A percentile compares a stretch with the other conserved stretches of the same genome.
Conservation (phyloP, 2,329 filamentous ascomycete species). For the Boeremia exigua region DNA sequence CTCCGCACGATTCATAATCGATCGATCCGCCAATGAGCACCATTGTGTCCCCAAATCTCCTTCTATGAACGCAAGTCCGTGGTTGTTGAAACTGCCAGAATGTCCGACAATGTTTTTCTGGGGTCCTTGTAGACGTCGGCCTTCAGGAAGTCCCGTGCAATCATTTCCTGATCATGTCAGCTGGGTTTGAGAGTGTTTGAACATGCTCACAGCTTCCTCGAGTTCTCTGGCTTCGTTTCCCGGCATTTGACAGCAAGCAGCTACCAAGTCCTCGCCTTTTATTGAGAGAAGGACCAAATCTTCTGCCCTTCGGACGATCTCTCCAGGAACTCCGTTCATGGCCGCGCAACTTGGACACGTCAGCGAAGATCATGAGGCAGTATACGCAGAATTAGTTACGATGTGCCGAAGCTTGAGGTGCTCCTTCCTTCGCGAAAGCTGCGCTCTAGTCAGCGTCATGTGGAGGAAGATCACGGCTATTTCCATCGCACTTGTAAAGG, state of each 20-base stretch:
- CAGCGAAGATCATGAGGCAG: not conserved
- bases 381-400: conserved; percentile 42
- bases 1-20: conserved; percentile 2
- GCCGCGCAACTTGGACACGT: conserved; percentile 69
- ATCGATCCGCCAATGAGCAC: conserved; percentile 10
- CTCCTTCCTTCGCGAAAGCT: conserved; percentile 69
- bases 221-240: conserved; percentile 69
- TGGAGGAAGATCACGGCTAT: not conserved
- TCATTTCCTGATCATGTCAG: conserved; percentile 43
- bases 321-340: conserved; percentile 79
- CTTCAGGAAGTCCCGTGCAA: conserved; percentile 53
- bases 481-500: conserved; percentile 66
- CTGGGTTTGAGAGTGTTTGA: not conserved
- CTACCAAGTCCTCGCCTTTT: conserved; percentile 76
- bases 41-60: not conserved
- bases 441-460: conserved; percentile 15
- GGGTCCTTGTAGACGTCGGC: conserved; percentile 45
- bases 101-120: conserved; percentile 45
- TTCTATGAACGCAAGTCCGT: conserved; percentile 13
- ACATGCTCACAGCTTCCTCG: conserved; percentile 64
- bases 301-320: conserved; percentile 77
- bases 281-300: conserved; percentile 71
- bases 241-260: conserved; percentile 72
- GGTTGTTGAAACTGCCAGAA: conserved; percentile 37
- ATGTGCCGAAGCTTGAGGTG: conserved; percentile 81